Evolutionary conservation across 2,329 filamentous ascomycete species (phyloP), one percentile per base, ranked within the genome.

Genomic region (Zasmidium angulare): DNA sequence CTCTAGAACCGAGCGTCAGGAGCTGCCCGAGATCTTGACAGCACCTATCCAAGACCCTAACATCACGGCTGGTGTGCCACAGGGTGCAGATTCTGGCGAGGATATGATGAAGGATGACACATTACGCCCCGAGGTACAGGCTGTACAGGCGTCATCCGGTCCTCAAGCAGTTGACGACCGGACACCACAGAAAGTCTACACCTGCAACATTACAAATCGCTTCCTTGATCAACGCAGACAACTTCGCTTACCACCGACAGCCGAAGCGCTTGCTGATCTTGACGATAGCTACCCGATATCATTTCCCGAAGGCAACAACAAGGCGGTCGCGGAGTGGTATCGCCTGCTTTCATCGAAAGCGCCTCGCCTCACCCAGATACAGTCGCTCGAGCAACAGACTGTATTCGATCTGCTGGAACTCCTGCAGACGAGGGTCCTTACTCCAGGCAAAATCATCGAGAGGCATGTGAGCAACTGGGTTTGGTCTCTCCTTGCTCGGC

Each of bases 391-490:
- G 68, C 87, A 89, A 64, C 81, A 84, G 17, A 85, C 84, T 48
- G 82, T 89, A 2, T 76, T 93, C 52, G 81, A 84, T 36, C 79
- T 93, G 29, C 72, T 96, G 43, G 82, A 84, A 43, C 76, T 83
- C 23, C 79, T 93, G 54, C 76, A 76, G 36, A 72, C 75, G 10
- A 68, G 90, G n/a, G 85, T 89, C 53, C 81, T 89, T 55, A 82
- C 81, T 49, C 82, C 82, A 52, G 84, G 83, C n/a, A 75, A 79
- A 21, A 80, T 82, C 26, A 78, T 91, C 26, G 80, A 85, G 23
- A 82, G 84, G 67, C 83, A 87, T 50, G 86, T 90, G 3, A 92
- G 91, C 60, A 82, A 86, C 17, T 98, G 93, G 93, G 79, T 90
- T 2, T 97, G 92, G 93, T 87, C 89, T 0, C 75, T 96, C 58